These are phyloP conservation scores for Lachancea cidri DNA, from an alignment of 805 yeast species.

Conservation along the genomic window DNA sequence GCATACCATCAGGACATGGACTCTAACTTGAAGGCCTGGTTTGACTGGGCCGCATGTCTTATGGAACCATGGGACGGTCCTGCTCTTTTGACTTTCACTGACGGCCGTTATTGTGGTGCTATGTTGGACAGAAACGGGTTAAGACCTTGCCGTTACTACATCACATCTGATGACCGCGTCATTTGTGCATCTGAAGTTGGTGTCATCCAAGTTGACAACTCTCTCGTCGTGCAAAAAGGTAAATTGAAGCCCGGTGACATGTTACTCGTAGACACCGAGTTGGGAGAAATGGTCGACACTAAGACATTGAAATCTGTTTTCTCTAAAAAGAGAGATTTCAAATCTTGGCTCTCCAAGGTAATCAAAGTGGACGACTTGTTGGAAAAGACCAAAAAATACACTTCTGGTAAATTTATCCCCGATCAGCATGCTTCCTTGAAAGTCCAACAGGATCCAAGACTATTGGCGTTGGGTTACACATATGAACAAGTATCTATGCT, in stretches of 20 bases:
- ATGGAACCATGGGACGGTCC: slow-evolving; percentile 99
- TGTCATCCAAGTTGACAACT: slow-evolving; percentile 84
- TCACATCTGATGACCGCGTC: slow-evolving; percentile 90
- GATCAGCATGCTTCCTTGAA: slow-evolving; percentile 27
- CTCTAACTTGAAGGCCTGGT: slow-evolving; percentile 87
- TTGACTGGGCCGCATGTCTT: slow-evolving; percentile 98
- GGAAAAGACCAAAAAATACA: slow-evolving; percentile 42
- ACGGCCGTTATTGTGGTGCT: slow-evolving; percentile 98
- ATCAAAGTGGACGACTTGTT: slow-evolving; percentile 76
- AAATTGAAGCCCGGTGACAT: slow-evolving; percentile 94
- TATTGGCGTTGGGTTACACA: slow-evolving; percentile 88
- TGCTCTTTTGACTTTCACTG: slow-evolving; percentile 92
- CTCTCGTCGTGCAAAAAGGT: slow-evolving; percentile 80
- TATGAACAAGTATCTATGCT: slow-evolving; percentile 82
- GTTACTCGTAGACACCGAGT: slow-evolving; percentile 90
- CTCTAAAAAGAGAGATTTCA: slow-evolving; percentile 81
- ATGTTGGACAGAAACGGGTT: slow-evolving; percentile 95
- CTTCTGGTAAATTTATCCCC: slow-evolving; percentile 27
- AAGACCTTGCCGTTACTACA: slow-evolving; percentile 96
- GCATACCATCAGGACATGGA: slow-evolving; percentile 98
- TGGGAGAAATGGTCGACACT: slow-evolving; percentile 91
- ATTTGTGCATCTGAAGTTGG: slow-evolving; percentile 99
- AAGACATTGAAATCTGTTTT: slow-evolving; percentile 77
- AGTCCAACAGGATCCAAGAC: slow-evolving; percentile 76
- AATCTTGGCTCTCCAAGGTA: slow-evolving; percentile 86